Conservation (phyloP, 2,329 filamentous ascomycete species). For the Hypoxylon sp. region DNA sequence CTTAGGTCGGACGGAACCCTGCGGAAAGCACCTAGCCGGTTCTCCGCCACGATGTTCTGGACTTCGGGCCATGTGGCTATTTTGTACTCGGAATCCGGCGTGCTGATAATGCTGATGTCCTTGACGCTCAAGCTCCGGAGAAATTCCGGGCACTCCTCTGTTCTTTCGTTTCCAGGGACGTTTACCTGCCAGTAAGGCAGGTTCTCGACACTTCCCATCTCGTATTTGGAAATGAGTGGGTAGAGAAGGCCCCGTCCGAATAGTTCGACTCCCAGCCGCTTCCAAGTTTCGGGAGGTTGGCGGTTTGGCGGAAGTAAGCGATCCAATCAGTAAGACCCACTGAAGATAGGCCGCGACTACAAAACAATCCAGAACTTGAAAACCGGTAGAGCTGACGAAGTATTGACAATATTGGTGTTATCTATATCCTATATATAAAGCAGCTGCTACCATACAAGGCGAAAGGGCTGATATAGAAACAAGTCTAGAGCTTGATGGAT, state of each 20-base stretch:
- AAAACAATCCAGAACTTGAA: not conserved
- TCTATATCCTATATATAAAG: constrained; percentile 8
- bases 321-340: not conserved
- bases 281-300: not conserved
- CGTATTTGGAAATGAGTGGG: not conserved
- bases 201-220: constrained; percentile 56
- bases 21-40: constrained; percentile 82
- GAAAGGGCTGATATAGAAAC: constrained; percentile 10
- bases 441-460: not conserved
- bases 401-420: constrained; percentile 37
- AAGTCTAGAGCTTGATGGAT: constrained; percentile 24
- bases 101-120: constrained; percentile 77
- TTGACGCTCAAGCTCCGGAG: constrained; percentile 74
- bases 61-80: constrained; percentile 78
- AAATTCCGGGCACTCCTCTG: constrained; percentile 77
- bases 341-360: not conserved
- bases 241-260: not conserved
- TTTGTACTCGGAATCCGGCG: constrained; percentile 75
- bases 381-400: constrained; percentile 2
- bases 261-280: constrained; percentile 3
- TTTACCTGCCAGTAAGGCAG: constrained; percentile 88
- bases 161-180: constrained; percentile 72
- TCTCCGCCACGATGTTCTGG: constrained; percentile 69
- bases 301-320: constrained; percentile 1
- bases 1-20: constrained; percentile 82